These are phyloP conservation scores for Gonapodya prolifera DNA, from an alignment of 192 early-diverging fungal genomes.

Conservation along the genomic window DNA sequence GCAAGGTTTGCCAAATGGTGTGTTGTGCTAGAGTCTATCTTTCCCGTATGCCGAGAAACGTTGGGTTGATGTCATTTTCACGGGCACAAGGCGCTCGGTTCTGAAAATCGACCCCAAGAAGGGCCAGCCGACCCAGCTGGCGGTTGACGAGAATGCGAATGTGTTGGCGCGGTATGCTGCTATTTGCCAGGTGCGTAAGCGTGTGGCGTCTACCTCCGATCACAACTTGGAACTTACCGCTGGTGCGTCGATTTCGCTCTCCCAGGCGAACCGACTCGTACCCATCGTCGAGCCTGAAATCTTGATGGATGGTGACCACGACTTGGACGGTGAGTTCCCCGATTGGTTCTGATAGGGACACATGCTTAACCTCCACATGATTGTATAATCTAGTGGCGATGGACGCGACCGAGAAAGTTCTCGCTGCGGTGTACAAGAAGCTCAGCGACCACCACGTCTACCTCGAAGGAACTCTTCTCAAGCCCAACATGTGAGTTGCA, in stretches of 20 bases:
- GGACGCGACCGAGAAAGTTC: conserved; percentile 23
- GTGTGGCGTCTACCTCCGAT: too few species aligned
- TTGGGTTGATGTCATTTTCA: background rate
- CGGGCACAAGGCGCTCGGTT: conserved; percentile 15
- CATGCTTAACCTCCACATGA: too few species aligned
- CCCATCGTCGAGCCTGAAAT: conserved; percentile 34
- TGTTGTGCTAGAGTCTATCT: conserved; percentile 4
- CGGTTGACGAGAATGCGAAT: conserved; percentile 27
- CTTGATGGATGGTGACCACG: conserved; percentile 31
- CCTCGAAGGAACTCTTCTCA: conserved; percentile 28
- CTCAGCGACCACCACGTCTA: conserved; percentile 24
- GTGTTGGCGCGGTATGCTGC: conserved; percentile 29
- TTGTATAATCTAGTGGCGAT: too few species aligned
- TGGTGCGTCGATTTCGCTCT: background rate
- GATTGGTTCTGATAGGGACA: too few species aligned
- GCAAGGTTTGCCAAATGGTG: conserved; percentile 31
- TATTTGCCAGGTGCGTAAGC: too few species aligned
- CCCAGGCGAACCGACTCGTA: conserved; percentile 23
- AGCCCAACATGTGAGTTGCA: conserved; percentile 25
- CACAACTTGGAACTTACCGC: too few species aligned
- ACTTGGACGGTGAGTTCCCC: conserved; percentile 20
- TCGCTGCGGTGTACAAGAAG: conserved; percentile 23
- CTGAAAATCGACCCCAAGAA: conserved; percentile 21
- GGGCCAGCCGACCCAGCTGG: conserved; percentile 17
- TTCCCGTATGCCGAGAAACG: background rate